phyloP scores from a whole-genome alignment of 2,329 filamentous ascomycete genomes.

The Dactylellina leptospora region DNA sequence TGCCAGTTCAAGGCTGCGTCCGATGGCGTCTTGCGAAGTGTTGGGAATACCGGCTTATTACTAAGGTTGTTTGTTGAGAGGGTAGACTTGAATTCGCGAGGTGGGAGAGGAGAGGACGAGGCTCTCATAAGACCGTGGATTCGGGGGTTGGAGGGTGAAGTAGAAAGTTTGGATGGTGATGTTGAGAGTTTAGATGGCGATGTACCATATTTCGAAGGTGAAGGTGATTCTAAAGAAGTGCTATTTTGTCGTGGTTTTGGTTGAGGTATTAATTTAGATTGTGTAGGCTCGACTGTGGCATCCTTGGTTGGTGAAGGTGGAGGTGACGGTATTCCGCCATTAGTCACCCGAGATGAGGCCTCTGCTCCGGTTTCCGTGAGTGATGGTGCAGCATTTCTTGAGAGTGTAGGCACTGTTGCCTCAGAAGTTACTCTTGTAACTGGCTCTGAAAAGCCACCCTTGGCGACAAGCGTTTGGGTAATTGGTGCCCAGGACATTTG shows the following conservation, averaged over 20 bases:
- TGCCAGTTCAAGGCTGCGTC: slow-evolving; percentile 47
- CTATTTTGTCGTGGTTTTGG: slow-evolving; percentile 8
- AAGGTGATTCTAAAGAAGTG: slow-evolving; percentile 11
- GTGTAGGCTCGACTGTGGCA: neutral
- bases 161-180: slow-evolving; percentile 44
- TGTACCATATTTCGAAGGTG: slow-evolving; percentile 10
- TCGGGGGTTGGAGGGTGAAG: slow-evolving; percentile 27
- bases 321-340: slow-evolving; percentile 47
- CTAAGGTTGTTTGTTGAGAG: slow-evolving; percentile 27
- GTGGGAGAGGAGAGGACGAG: slow-evolving; percentile 38
- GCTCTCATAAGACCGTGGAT: slow-evolving; percentile 46
- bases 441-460: neutral
- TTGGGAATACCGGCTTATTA: slow-evolving; percentile 37
- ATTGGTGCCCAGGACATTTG: slow-evolving; percentile 51
- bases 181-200: slow-evolving; percentile 42
- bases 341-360: slow-evolving; percentile 31
- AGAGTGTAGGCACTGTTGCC: neutral
- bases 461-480: slow-evolving; percentile 25
- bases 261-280: slow-evolving; percentile 9
- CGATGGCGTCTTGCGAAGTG: slow-evolving; percentile 40
- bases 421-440: slow-evolving; percentile 11
- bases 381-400: neutral
- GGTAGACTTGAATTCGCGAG: slow-evolving; percentile 39
- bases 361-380: slow-evolving; percentile 7
- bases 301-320: slow-evolving; percentile 50